phyloP scores from a whole-genome alignment of 2,329 filamentous ascomycete species.

The Lanzia echinophila region DNA sequence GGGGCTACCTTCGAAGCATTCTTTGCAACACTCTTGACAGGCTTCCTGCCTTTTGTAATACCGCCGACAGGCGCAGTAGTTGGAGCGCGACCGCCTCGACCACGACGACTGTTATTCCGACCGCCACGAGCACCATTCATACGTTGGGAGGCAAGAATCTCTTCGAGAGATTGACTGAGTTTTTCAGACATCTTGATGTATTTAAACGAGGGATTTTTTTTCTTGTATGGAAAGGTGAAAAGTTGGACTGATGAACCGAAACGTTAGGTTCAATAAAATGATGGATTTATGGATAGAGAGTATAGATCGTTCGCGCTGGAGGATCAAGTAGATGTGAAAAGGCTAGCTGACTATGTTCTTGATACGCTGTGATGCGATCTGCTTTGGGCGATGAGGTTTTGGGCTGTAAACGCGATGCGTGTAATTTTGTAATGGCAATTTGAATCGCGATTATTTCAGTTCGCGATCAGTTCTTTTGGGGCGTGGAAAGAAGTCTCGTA shows the following conservation, averaged over 20 bases:
- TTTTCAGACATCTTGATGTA: slow-evolving; percentile 75
- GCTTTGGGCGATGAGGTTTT: slow-evolving; percentile 19
- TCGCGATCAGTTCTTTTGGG: slow-evolving; percentile 17
- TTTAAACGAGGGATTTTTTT: slow-evolving; percentile 9
- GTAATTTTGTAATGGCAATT: slow-evolving; percentile 16
- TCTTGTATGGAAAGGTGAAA: slow-evolving; percentile 20
- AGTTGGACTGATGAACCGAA: slow-evolving; percentile 22
- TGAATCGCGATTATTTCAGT: slow-evolving; percentile 23
- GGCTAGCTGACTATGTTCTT: slow-evolving; percentile 25
- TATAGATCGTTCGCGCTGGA: slow-evolving; percentile 16
- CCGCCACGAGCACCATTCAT: slow-evolving; percentile 25
- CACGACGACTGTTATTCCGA: slow-evolving; percentile 40
- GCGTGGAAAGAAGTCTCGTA: background rate
- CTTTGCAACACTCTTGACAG: slow-evolving; percentile 53
- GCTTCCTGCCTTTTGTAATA: slow-evolving; percentile 68
- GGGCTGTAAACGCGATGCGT: slow-evolving; percentile 6
- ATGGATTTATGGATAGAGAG: slow-evolving; percentile 22
- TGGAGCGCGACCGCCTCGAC: slow-evolving; percentile 37
- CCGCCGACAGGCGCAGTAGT: slow-evolving; percentile 70
- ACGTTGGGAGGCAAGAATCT: slow-evolving; percentile 71
- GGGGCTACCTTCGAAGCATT: slow-evolving; percentile 58
- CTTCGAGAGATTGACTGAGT: slow-evolving; percentile 93
- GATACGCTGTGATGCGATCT: slow-evolving; percentile 21
- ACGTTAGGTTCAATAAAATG: slow-evolving; percentile 28
- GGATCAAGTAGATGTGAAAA: slow-evolving; percentile 17